Base-by-base conservation (phyloP, 2,329 filamentous ascomycete species). In the Verticillium nonalfalfae region DNA sequence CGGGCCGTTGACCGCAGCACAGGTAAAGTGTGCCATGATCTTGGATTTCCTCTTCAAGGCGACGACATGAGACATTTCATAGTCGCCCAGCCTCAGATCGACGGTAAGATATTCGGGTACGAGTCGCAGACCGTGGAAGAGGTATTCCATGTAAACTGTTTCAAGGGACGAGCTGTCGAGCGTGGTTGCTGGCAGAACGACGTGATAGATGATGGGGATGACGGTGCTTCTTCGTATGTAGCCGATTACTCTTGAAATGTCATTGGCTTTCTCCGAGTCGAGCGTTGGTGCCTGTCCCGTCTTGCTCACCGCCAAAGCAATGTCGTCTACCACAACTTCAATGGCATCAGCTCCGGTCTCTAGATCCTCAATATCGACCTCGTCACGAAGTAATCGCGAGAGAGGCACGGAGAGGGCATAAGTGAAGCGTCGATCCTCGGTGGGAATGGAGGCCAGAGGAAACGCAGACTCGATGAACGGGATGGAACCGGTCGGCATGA, bases 311-410 rank as follows among this genome's bases (percentile, higher is more conserved):
- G 45, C 45, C 45, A 52, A 63, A 4, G 70, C 64, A 15, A 75
- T 66, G 21, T 74, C 71, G 60, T 83, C 80, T 26, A 88, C 74
- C 14, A 83, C 78, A 4, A 90, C 74, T 68, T 90, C 86, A 36
- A 90, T 83, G 6, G 86, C 87, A 71, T 91, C 88, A 3, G 82
- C 83, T 4, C 86, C 87, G n/a, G 82, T 82, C 62, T 89, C 87
- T 21, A 89, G 73, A 33, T 86, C 82, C 66, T 89, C 85, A 11
- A 90, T 80, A 61, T 90, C 84, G 21, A 87, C 68, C 1, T 80
- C 73, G 11, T 77, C 75, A 1, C 78, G 72, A 1, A 87, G 68
- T 2, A 91, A 72, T 15, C 81, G 79, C 0, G 83, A 84, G 1
- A 90, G 72, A 2, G 83, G 80, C 1, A 91, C 77, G 3, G 85